These are phyloP conservation scores for Xylariaceae sp. DNA, from an alignment of 2,329 filamentous ascomycete species.

Conservation along the genomic window DNA sequence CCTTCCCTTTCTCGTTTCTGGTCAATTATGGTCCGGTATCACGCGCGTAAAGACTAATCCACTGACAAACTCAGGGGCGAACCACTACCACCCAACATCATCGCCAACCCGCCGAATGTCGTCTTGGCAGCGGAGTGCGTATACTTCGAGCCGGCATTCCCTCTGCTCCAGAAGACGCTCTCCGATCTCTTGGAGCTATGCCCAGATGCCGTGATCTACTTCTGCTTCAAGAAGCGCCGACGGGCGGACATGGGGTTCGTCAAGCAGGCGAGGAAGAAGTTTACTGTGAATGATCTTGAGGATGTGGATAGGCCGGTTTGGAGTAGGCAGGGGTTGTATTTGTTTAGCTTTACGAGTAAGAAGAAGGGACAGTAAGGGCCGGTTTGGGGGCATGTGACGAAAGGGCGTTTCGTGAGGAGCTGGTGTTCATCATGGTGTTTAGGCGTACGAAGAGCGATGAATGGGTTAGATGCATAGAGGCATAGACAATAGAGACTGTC, in stretches of 20 bases:
- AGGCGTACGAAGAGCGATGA: too few relatives aligned
- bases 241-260: constrained; percentile 75
- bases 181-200: constrained; percentile 69
- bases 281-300: constrained; percentile 57
- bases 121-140: constrained; percentile 96
- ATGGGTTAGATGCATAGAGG: too few relatives aligned
- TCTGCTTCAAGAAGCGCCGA: constrained; percentile 93
- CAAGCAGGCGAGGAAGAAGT: constrained; percentile 64
- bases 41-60: not conserved
- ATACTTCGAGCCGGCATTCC: constrained; percentile 95
- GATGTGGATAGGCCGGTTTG: constrained; percentile 59
- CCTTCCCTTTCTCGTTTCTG: not conserved
- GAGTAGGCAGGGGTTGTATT: constrained; percentile 54
- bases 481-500: too few relatives aligned
- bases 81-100: constrained; percentile 49
- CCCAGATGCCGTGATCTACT: constrained; percentile 62
- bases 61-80: constrained; percentile 49
- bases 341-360: constrained; percentile 48
- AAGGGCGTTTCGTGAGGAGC: too few relatives aligned
- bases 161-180: constrained; percentile 76
- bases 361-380: constrained; percentile 3
- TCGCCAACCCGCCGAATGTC: constrained; percentile 63
- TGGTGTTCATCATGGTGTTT: too few relatives aligned
- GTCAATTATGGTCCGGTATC: constrained; percentile 25
- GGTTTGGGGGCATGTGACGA: not conserved